Percentiles rank a stretch among this genome's conserved stretches.
Evolutionary conservation across 768 basidiomycete genomes (phyloP).

Genomic region (Glaciozyma antarctica): DNA sequence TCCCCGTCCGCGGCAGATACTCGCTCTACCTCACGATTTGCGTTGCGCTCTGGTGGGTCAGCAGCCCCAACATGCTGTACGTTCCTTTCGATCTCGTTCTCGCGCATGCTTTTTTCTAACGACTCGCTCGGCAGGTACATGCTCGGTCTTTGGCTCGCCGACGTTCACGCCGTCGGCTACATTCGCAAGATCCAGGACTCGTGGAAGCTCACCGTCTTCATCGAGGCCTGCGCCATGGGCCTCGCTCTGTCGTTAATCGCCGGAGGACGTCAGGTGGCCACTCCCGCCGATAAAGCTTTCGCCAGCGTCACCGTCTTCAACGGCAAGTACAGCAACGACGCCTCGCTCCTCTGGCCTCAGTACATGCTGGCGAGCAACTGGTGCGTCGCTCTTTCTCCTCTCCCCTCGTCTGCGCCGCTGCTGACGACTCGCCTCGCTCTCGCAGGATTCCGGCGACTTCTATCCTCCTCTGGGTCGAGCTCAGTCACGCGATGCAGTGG

Average conservation of each 20-base stretch:
- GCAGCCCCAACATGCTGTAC: slow-evolving; percentile 33
- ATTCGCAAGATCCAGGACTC: slow-evolving; percentile 37
- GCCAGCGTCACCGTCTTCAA: slow-evolving; percentile 34
- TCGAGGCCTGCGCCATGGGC: slow-evolving; percentile 35
- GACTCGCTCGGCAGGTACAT: slow-evolving; percentile 29
- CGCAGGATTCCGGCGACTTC: slow-evolving; percentile 30
- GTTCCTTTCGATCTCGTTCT: background rate
- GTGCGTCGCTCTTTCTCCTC: slow-evolving; percentile 7
- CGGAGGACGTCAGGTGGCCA: slow-evolving; percentile 33
- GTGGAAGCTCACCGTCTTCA: slow-evolving; percentile 36
- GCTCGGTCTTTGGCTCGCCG: slow-evolving; percentile 34
- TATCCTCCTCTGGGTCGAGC: slow-evolving; percentile 36
- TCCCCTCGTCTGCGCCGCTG: background rate
- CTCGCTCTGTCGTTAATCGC: slow-evolving; percentile 34
- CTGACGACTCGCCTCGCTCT: background rate
- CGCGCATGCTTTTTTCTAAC: background rate
- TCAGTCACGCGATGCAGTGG: slow-evolving; percentile 38
- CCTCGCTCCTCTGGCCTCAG: slow-evolving; percentile 36
- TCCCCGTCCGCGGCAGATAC: slow-evolving; percentile 36
- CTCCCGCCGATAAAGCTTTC: slow-evolving; percentile 33
- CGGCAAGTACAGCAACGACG: slow-evolving; percentile 35
- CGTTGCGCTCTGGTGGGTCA: slow-evolving; percentile 35
- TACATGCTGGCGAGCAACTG: slow-evolving; percentile 36
- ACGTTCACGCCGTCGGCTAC: slow-evolving; percentile 35
- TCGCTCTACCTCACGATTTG: slow-evolving; percentile 32